A percentile compares a stretch with the other conserved stretches of the same genome.
Evolutionary conservation across 371 early-diverging fungal species (phyloP).

Genomic region (Mortierella sp.): DNA sequence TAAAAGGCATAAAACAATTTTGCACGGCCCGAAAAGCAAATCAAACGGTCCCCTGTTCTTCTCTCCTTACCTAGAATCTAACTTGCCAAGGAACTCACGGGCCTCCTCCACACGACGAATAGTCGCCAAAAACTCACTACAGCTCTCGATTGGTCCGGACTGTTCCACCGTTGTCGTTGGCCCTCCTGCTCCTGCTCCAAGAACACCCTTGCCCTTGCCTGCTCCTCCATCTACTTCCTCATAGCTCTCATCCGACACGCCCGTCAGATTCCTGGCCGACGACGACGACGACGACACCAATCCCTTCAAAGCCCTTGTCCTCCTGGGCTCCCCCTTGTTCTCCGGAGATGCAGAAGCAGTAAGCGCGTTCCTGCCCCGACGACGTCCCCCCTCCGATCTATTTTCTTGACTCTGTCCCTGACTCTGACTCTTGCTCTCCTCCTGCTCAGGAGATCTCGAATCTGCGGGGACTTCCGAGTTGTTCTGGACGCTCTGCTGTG

Average conservation of each 20-base stretch:
- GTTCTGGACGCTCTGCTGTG: neutral
- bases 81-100: neutral
- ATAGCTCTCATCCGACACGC: neutral
- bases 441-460: neutral
- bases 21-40: neutral
- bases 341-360: neutral
- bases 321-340: neutral
- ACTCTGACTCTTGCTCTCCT: neutral
- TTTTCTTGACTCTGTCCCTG: neutral
- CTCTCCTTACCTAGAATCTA: neutral
- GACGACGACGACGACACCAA: neutral
- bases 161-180: neutral
- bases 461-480: neutral
- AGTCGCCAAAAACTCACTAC: neutral
- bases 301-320: neutral
- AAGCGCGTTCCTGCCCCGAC: neutral
- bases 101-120: conserved; percentile 5
- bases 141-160: neutral
- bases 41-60: neutral
- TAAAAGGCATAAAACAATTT: neutral
- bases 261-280: neutral
- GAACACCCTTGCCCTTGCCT: neutral
- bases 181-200: neutral
- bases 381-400: neutral
- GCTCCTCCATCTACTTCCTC: neutral